Conservation (phyloP, 2,329 filamentous ascomycete genomes). For the Alternaria arborescens region DNA sequence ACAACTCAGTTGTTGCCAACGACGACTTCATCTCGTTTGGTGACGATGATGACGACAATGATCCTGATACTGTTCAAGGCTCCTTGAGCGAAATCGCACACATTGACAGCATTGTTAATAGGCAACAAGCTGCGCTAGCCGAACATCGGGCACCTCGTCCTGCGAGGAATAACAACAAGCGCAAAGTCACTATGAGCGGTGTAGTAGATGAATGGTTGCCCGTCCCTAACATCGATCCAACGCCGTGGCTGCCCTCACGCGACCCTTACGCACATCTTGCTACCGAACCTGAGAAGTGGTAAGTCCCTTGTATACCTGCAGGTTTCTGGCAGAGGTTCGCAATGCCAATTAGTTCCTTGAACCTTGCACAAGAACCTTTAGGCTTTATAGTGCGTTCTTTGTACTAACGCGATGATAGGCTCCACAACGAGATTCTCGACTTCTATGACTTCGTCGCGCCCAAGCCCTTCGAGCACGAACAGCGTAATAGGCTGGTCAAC, state of each 20-base stretch:
- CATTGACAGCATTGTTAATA: constrained; percentile 14
- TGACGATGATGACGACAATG: constrained; percentile 37
- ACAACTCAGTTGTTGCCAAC: constrained; percentile 55
- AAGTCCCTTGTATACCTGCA: background rate
- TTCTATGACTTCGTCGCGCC: constrained; percentile 89
- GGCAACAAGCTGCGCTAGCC: constrained; percentile 19
- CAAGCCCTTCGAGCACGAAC: constrained; percentile 75
- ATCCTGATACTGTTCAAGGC: constrained; percentile 25
- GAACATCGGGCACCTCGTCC: constrained; percentile 23
- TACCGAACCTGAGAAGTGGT: constrained; percentile 60
- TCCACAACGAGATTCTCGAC: constrained; percentile 89
- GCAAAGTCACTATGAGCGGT: constrained; percentile 65
- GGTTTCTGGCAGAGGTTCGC: background rate
- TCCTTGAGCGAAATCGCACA: constrained; percentile 34
- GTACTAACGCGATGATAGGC: constrained; percentile 55
- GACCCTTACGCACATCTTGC: constrained; percentile 64
- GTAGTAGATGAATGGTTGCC: constrained; percentile 57
- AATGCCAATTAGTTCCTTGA: background rate
- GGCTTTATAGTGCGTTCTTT: background rate
- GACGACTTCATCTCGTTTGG: constrained; percentile 93
- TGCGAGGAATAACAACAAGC: constrained; percentile 62
- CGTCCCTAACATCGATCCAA: constrained; percentile 49
- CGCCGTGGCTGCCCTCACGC: constrained; percentile 57
- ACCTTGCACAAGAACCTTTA: background rate
- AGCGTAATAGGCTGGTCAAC: constrained; percentile 76